Evolutionary conservation across 2,329 filamentous ascomycete species (phyloP).

Genomic region (Camptophora hylomeconis): DNA sequence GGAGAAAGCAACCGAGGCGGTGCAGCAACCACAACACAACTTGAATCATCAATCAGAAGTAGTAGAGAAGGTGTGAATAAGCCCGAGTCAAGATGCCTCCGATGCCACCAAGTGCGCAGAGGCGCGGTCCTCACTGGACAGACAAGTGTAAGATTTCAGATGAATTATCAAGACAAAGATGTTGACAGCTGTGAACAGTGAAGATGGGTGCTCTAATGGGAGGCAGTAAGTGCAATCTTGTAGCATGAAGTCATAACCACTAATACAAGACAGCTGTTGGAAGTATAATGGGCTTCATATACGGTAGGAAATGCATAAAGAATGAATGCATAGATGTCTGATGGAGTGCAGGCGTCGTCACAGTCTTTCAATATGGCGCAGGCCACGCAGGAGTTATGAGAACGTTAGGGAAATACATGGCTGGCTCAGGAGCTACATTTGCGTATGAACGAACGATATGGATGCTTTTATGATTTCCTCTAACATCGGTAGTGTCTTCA

Average conservation of each 20-base stretch:
- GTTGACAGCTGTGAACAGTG: slow-evolving; percentile 44
- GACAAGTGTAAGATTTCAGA: slow-evolving; percentile 49
- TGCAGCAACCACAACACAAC: too few species aligned
- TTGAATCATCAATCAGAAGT: too few species aligned
- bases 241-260: slow-evolving; percentile 3
- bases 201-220: slow-evolving; percentile 99
- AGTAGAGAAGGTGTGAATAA: too few species aligned
- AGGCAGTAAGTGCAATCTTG: slow-evolving; percentile 56
- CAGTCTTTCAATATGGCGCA: slow-evolving; percentile 89
- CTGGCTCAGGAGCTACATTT: slow-evolving; percentile 87
- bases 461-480: slow-evolving; percentile 23
- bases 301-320: slow-evolving; percentile 47
- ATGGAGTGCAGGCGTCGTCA: slow-evolving; percentile 57
- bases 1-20: too few species aligned
- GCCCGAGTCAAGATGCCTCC: slow-evolving; percentile 20
- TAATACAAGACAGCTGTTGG: slow-evolving; percentile 59
- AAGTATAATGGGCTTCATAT: slow-evolving; percentile 94
- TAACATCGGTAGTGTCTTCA: slow-evolving; percentile 61
- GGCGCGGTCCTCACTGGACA: slow-evolving; percentile 50
- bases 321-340: slow-evolving; percentile 11
- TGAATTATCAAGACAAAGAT: slow-evolving; percentile 9
- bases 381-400: slow-evolving; percentile 88
- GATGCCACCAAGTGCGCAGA: slow-evolving; percentile 17
- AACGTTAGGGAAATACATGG: slow-evolving; percentile 93
- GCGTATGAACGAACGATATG: slow-evolving; percentile 47